phyloP scores from a whole-genome alignment of 257 asterid species.

The Solanum gracilifrons region DNA sequence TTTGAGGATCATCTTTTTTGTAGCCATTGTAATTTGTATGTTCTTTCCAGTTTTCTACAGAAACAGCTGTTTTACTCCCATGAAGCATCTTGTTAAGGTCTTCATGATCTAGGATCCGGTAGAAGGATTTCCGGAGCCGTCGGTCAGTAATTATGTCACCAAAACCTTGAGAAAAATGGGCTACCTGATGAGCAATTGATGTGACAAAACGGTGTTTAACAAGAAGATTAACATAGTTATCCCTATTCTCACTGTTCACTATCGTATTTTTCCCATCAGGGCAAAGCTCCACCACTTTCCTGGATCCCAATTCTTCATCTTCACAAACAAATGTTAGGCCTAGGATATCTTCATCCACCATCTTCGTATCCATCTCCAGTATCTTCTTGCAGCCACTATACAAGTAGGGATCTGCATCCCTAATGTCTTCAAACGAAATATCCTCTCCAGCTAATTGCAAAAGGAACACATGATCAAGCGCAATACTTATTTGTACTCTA shows the following conservation, averaged over 20 bases:
- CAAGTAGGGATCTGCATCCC: not conserved
- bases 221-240: not conserved
- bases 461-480: not conserved
- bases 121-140: slow-evolving; percentile 36
- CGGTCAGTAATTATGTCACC: slow-evolving; percentile 33
- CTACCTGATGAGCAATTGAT: slow-evolving; percentile 51
- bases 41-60: slow-evolving; percentile 78
- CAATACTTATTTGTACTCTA: not conserved
- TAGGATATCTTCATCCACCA: not conserved
- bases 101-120: slow-evolving; percentile 49
- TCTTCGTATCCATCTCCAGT: not conserved
- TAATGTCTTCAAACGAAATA: not conserved
- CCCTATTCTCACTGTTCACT: not conserved
- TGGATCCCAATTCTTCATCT: not conserved
- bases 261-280: not conserved
- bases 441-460: not conserved
- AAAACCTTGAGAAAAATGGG: slow-evolving; percentile 56
- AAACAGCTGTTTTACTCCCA: slow-evolving; percentile 61
- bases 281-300: not conserved
- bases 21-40: slow-evolving; percentile 73
- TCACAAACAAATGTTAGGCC: not conserved
- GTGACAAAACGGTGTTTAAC: slow-evolving; percentile 45
- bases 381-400: not conserved
- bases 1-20: slow-evolving; percentile 54
- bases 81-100: slow-evolving; percentile 71